phyloP scores from a whole-genome alignment of 2,329 filamentous ascomycete species.

The Penicillium fuscoglaucum region DNA sequence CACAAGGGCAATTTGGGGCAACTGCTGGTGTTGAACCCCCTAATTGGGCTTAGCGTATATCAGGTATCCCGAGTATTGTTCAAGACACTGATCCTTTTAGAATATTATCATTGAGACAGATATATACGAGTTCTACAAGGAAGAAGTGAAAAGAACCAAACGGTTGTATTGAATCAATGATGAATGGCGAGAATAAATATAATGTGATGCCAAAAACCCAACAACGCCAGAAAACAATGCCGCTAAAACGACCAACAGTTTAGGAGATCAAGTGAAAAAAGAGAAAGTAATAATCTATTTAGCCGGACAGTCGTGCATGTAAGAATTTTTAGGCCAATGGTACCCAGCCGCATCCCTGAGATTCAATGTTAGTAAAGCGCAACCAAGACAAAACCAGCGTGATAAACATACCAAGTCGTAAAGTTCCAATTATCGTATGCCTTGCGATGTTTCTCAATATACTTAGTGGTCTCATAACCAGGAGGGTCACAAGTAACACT shows the following conservation, averaged over 20 bases:
- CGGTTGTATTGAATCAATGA: not conserved
- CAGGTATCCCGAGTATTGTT: not conserved
- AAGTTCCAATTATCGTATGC: conserved; percentile 65
- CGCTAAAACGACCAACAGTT: conserved; percentile 26
- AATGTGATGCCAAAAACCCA: conserved; percentile 14
- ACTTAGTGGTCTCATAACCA: conserved; percentile 66
- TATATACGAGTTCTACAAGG: not conserved
- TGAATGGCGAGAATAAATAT: conserved; percentile 8
- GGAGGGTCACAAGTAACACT: conserved; percentile 67
- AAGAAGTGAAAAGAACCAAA: not conserved
- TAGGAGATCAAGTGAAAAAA: conserved; percentile 3
- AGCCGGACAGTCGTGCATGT: conserved; percentile 57
- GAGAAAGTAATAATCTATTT: conserved; percentile 1
- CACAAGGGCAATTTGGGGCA: not conserved
- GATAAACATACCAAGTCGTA: conserved; percentile 57
- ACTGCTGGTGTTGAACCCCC: not conserved
- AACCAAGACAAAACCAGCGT: not conserved
- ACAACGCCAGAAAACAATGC: conserved; percentile 32
- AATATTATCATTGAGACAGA: too few relatives aligned
- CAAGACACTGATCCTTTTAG: too few relatives aligned
- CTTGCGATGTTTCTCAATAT: conserved; percentile 62
- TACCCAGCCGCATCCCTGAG: conserved; percentile 53
- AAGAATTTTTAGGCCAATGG: conserved; percentile 61
- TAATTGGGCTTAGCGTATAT: not conserved
- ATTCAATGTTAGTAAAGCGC: not conserved